Evolutionary conservation across 2,329 filamentous ascomycete species (phyloP).

Genomic region (Pseudogymnoascus sp.): DNA sequence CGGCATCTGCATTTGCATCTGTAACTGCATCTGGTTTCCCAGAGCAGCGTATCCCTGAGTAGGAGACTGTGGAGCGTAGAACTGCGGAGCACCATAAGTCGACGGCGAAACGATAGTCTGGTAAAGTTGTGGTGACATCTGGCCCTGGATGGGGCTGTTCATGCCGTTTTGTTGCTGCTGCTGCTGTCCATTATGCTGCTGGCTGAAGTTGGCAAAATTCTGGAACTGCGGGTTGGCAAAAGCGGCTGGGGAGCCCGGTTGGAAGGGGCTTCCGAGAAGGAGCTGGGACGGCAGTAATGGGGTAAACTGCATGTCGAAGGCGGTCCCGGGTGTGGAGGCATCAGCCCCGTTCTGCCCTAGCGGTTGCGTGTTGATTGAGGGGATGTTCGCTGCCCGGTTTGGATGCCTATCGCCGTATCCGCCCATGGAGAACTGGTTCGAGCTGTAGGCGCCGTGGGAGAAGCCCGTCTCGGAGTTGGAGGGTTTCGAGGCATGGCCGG

Average conservation of each 20-base stretch:
- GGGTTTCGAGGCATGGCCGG: slow-evolving; percentile 69
- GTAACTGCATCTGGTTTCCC: slow-evolving; percentile 40
- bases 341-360: slow-evolving; percentile 57
- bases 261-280: slow-evolving; percentile 91
- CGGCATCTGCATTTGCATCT: slow-evolving; percentile 44
- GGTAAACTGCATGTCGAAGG: slow-evolving; percentile 97
- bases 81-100: slow-evolving; percentile 72
- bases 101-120: slow-evolving; percentile 81
- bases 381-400: slow-evolving; percentile 71
- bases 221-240: slow-evolving; percentile 92
- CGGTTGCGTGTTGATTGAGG: slow-evolving; percentile 75
- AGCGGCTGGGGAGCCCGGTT: slow-evolving; percentile 83
- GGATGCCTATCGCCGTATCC: slow-evolving; percentile 84
- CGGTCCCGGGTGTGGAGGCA: slow-evolving; percentile 79
- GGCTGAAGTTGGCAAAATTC: slow-evolving; percentile 70
- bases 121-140: slow-evolving; percentile 76
- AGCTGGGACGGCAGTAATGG: slow-evolving; percentile 90
- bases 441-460: slow-evolving; percentile 85
- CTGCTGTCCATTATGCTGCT: slow-evolving; percentile 43
- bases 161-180: slow-evolving; percentile 45
- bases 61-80: slow-evolving; percentile 79
- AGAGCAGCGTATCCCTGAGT: slow-evolving; percentile 59
- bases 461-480: slow-evolving; percentile 81
- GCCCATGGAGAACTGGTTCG: slow-evolving; percentile 63
- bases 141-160: slow-evolving; percentile 68